A percentile compares a stretch with the other conserved stretches of the same genome.
Evolutionary conservation across 805 yeast species (phyloP).

Genomic region (Starmerella apicola): DNA sequence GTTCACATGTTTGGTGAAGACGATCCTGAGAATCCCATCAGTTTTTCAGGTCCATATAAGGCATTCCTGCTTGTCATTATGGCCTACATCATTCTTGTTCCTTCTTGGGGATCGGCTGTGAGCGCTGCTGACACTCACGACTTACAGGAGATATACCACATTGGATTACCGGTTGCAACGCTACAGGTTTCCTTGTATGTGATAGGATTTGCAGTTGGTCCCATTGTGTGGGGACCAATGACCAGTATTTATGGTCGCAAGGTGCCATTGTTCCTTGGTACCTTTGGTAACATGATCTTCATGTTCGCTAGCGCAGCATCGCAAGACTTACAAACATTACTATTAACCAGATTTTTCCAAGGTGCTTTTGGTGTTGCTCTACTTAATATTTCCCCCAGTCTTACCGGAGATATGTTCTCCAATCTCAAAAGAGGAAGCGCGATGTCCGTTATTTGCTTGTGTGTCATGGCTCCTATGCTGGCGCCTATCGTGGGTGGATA

Average conservation of each 20-base stretch:
- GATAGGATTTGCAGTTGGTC: slow-evolving; percentile 90
- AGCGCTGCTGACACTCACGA: slow-evolving; percentile 49
- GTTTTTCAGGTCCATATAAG: slow-evolving; percentile 49
- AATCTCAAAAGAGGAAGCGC: slow-evolving; percentile 62
- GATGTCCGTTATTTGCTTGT: slow-evolving; percentile 53
- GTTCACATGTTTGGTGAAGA: slow-evolving; percentile 67
- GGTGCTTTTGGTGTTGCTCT: slow-evolving; percentile 80
- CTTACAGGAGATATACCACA: slow-evolving; percentile 41
- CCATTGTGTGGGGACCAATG: slow-evolving; percentile 78
- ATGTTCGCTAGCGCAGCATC: slow-evolving; percentile 65
- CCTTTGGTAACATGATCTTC: slow-evolving; percentile 46
- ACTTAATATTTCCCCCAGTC: slow-evolving; percentile 74
- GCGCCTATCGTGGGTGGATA: slow-evolving; percentile 74
- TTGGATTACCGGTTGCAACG: slow-evolving; percentile 57
- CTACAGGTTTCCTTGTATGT: slow-evolving; percentile 72
- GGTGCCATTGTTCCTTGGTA: slow-evolving; percentile 43
- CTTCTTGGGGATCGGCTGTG: slow-evolving; percentile 74
- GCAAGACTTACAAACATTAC: slow-evolving; percentile 59
- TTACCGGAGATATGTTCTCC: slow-evolving; percentile 69
- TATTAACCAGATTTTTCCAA: slow-evolving; percentile 62
- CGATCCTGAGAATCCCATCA: slow-evolving; percentile 72
- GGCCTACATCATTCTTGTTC: slow-evolving; percentile 38
- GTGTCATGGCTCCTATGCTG: slow-evolving; percentile 54
- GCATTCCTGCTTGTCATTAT: slow-evolving; percentile 33
- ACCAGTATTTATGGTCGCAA: slow-evolving; percentile 70